Evolutionary conservation across 164 flowering plant species (phyloP).

Genomic region (Berberis thunbergii): DNA sequence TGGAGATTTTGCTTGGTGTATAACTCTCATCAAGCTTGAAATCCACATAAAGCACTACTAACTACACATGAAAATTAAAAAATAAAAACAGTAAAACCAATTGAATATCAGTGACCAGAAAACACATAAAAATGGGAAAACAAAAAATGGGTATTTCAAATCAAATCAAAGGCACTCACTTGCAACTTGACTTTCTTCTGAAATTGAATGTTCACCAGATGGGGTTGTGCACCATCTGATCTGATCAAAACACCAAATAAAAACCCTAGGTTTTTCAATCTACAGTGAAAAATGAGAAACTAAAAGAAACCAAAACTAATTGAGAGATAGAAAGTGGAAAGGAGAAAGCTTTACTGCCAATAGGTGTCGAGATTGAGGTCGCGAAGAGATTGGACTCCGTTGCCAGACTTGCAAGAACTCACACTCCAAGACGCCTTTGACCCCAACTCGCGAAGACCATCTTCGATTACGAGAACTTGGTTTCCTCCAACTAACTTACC

Average conservation of each 20-base stretch:
- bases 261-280: neutral
- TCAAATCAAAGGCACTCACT: constrained; percentile 17
- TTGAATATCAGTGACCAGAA: too few relatives aligned
- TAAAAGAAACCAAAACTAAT: neutral
- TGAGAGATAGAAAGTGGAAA: neutral
- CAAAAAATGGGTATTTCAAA: neutral
- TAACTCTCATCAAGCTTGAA: constrained; percentile 90
- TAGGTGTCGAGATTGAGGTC: constrained; percentile 83
- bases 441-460: constrained; percentile 77
- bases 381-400: constrained; percentile 77
- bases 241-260: constrained; percentile 22
- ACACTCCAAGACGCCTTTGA: constrained; percentile 97
- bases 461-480: constrained; percentile 48
- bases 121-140: neutral
- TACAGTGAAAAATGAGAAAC: neutral
- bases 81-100: neutral
- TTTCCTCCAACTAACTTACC: constrained; percentile 61
- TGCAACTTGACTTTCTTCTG: constrained; percentile 92
- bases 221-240: constrained; percentile 97
- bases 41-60: constrained; percentile 84
- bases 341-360: constrained; percentile 59
- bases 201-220: constrained; percentile 80
- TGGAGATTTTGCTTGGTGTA: constrained; percentile 28
- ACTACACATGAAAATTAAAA: constrained; percentile 16
- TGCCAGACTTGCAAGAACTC: constrained; percentile 94